Percentiles rank a stretch among this genome's conserved stretches.
Conservation (phyloP, 495 filamentous ascomycete species). For the Chaetomium fimeti region DNA sequence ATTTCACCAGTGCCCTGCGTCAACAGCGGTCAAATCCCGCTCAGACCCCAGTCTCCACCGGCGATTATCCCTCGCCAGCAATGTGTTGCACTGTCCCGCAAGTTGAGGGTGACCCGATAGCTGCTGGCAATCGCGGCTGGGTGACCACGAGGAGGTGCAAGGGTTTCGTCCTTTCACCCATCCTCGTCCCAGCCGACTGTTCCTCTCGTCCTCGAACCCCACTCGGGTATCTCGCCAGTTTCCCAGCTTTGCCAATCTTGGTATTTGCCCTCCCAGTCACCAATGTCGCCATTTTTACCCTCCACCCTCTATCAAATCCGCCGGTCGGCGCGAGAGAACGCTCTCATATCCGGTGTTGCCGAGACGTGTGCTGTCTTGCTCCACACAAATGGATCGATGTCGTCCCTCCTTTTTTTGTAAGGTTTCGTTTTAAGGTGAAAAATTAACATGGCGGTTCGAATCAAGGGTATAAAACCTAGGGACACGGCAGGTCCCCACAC, state of each 20-base stretch:
- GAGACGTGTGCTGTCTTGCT: slow-evolving; percentile 5
- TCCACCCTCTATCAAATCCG: slow-evolving; percentile 8
- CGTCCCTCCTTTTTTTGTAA: slow-evolving; percentile 16
- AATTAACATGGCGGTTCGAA: slow-evolving; percentile 34
- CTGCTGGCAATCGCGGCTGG: slow-evolving; percentile 4
- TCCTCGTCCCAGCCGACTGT: slow-evolving; percentile 13
- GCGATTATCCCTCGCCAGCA: background rate
- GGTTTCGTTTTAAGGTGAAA: slow-evolving; percentile 18
- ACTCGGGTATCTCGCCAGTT: slow-evolving; percentile 14
- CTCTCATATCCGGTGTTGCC: slow-evolving; percentile 12
- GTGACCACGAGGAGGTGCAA: background rate
- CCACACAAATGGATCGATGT: slow-evolving; percentile 10
- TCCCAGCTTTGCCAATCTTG: slow-evolving; percentile 31
- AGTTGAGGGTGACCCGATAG: background rate
- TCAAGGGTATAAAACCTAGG: slow-evolving; percentile 26
- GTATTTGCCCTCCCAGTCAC: background rate
- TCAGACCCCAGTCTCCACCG: background rate
- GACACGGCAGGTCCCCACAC: slow-evolving; percentile 16
- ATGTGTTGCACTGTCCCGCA: slow-evolving; percentile 7
- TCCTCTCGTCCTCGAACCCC: slow-evolving; percentile 2
- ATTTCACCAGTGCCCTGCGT: background rate
- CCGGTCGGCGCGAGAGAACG: background rate
- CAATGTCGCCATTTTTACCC: slow-evolving; percentile 5
- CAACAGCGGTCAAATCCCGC: background rate
- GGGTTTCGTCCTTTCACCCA: background rate